Evolutionary conservation across 306 rosid species (phyloP).

Genomic region (Boehmeria nivea): DNA sequence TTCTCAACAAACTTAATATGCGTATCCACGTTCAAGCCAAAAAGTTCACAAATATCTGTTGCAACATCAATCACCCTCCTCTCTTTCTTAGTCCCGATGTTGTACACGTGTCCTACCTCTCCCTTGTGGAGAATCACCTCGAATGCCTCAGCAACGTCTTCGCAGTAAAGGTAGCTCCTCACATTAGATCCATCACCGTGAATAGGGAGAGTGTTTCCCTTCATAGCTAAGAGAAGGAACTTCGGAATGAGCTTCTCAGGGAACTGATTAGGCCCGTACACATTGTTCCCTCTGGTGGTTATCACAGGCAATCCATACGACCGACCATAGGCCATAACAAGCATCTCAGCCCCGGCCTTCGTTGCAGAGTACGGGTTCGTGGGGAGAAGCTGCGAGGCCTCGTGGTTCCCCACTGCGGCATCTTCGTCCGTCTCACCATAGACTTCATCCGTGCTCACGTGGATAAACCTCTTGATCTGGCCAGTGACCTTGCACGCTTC

Average conservation of each 20-base stretch:
- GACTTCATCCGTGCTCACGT: constrained; percentile 60
- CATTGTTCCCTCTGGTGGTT: constrained; percentile 57
- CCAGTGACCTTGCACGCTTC: constrained; percentile 56
- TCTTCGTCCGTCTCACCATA: constrained; percentile 61
- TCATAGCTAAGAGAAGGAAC: constrained; percentile 52
- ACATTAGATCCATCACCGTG: constrained; percentile 65
- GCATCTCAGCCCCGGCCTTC: constrained; percentile 64
- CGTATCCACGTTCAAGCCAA: constrained; percentile 33
- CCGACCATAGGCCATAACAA: constrained; percentile 57
- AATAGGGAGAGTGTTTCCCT: constrained; percentile 48
- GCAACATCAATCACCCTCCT: constrained; percentile 63
- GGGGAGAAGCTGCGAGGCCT: constrained; percentile 62
- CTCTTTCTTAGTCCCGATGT: constrained; percentile 53
- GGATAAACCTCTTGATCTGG: constrained; percentile 49
- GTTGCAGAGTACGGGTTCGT: constrained; percentile 60
- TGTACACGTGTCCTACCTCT: constrained; percentile 60
- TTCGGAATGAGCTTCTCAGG: constrained; percentile 63
- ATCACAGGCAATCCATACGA: constrained; percentile 55
- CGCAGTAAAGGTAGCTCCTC: constrained; percentile 53
- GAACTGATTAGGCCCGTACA: constrained; percentile 53
- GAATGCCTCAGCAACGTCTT: constrained; percentile 64
- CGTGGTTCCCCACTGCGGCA: constrained; percentile 54
- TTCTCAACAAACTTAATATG: constrained; percentile 43
- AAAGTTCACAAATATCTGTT: constrained; percentile 41
- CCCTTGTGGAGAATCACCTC: constrained; percentile 52